Evolutionary conservation across 352 stramenopile species (phyloP).

Genomic region (Thalassiosira mediterranea): DNA sequence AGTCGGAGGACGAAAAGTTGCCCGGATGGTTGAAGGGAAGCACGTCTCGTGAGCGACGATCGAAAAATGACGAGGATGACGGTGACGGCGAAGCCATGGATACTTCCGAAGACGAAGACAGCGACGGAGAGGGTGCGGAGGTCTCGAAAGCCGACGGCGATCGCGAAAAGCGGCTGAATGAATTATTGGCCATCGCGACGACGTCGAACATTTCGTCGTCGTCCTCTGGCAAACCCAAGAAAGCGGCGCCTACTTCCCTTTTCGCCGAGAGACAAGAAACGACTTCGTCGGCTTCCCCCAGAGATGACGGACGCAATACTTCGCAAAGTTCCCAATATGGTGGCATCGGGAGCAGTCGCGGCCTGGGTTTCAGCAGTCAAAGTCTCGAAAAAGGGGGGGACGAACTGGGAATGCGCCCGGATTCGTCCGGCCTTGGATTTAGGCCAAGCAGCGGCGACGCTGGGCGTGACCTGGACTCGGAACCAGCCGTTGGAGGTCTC

Average conservation of each 20-base stretch:
- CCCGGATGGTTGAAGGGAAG: constrained; percentile 23
- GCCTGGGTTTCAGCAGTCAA: neutral
- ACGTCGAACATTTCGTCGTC: constrained; percentile 18
- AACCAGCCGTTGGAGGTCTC: neutral
- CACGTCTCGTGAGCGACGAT: neutral
- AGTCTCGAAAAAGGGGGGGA: neutral
- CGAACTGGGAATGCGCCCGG: neutral
- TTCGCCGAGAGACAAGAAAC: neutral
- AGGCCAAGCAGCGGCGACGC: neutral
- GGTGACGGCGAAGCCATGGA: constrained; percentile 20
- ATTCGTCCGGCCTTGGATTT: neutral
- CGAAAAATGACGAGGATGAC: constrained; percentile 1
- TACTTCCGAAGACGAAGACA: constrained; percentile 20
- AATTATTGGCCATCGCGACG: constrained; percentile 18
- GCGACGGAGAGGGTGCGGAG: neutral
- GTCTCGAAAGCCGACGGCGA: neutral
- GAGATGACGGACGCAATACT: neutral
- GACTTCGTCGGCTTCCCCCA: too few relatives aligned
- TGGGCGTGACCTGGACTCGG: neutral
- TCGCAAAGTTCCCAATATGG: neutral
- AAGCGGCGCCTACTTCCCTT: too few relatives aligned
- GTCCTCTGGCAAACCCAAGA: neutral
- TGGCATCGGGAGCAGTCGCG: neutral
- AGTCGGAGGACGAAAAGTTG: neutral
- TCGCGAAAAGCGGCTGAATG: constrained; percentile 25